Evolutionary conservation across 1,284 basidiomycete genomes (phyloP), one percentile per base, ranked within the genome.

Genomic region (Ganoderma sinense): DNA sequence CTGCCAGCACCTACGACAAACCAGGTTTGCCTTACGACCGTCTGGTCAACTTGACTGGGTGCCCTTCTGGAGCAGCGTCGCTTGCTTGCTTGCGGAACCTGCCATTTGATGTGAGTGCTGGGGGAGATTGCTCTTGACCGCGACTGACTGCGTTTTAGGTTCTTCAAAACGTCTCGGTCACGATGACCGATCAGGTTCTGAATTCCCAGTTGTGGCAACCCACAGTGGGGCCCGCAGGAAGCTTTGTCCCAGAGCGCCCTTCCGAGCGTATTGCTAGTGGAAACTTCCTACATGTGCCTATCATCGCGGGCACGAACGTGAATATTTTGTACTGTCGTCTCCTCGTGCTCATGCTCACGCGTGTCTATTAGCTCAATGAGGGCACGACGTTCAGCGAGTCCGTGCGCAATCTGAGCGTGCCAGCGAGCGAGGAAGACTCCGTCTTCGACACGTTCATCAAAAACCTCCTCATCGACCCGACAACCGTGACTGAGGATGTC

Each of bases 131-230:
- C 4, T 13, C n/a, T 45, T 16, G 3, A 18, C 23, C 13, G 20
- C 4, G 45, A 13, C 55, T 59, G 6, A 51, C 18, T 20, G 4
- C 20, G 18, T 56, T 59, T n/a, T 58, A 88, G 87, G 83, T 79
- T 2, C 76, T 88, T 5, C 62, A 86, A 65, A 83, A 82, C 65
- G 81, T 84, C 64, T 87, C 84, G 62, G 89, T 89, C 69, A 64
- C 71, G 0, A 83, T 89, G 83, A 85, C 87, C 13, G 67, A 40
- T 0, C 69, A 77, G 2, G 85, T 84, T 1, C 75, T 90, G 33
- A 89, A 90, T 68, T 23, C 70, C 1, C 89, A 91, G 69, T 77
- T 90, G 18, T 90, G 89, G 89, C 81, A 91, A 71, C 89, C 89
- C 0, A 75, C 86, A 0, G 82, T 89, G 8, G 88, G 88, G 0